Base-by-base conservation (phyloP, 228 moss, liverwort and hornwort species). In the Sphagnum magellanicum region DNA sequence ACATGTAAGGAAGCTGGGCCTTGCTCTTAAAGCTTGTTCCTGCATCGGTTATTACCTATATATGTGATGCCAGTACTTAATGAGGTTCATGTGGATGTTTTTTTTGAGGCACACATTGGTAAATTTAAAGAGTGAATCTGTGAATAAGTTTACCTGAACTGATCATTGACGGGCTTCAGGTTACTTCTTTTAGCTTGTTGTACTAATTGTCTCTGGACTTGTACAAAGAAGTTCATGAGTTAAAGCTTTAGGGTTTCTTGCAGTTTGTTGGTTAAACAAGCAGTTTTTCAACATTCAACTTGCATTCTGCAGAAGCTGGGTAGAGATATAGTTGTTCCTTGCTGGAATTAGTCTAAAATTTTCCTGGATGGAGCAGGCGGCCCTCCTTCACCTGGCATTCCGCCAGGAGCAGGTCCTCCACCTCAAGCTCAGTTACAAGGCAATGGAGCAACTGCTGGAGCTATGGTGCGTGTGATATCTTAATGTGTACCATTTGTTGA, bases 351-450 rank as follows among this genome's bases (percentile, higher is more conserved):
- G 32, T 32, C 32, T 32, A 32, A 32, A 67, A 55, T 51, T 49
- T 52, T 71, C 65, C 46, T 74, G 71, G 50, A 61, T 66, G 16
- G 61, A 74, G 61, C 78, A 82, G 84, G 90, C 81, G 87, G 91
- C 82, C 79, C 92, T 72, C 78, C 92, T 47, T 86, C 87, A 74
- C 75, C 90, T 75, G 90, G 84, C 78, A 86, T 90, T 84, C 83
- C 91, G 63, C 83, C 91, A 51, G 89, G 88, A 62, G 86, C 91
- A 71, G 89, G 88, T 74, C 86, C 92, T 59, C 82, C 89, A 50
- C 88, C 89, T 50, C 90, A 89, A 74, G 83, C 78, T 58, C 92
- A 92, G 75, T 70, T 91, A 6, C 81, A 86, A 75, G 76, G 78
- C 50, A 96, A 78, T 69, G 68, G 91, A 63, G 81, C 83, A 81